Conservation (phyloP, 768 basidiomycete genomes). For the Dacryopinax primogenitus region DNA sequence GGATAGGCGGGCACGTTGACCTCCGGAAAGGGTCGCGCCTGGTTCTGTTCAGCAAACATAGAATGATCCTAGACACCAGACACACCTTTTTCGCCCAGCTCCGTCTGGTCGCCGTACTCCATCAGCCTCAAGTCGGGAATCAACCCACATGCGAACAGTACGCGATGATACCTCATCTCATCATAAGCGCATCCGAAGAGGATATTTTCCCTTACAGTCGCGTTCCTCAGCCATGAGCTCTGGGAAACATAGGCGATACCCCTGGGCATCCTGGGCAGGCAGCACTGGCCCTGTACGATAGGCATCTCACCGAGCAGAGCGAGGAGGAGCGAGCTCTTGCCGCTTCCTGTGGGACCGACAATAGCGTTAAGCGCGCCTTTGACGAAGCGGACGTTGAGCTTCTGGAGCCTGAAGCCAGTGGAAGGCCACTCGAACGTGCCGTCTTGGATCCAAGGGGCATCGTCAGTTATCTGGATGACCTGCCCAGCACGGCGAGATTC, state of each 20-base stretch:
- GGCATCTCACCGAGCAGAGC: conserved; percentile 53
- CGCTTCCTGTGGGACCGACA: conserved; percentile 54
- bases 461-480: not conserved
- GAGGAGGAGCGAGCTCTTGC: conserved; percentile 51
- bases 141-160: conserved; percentile 65
- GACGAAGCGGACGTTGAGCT: conserved; percentile 47
- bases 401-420: conserved; percentile 39
- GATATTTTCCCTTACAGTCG: conserved; percentile 71
- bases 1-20: conserved; percentile 59
- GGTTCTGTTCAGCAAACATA: not conserved
- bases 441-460: not conserved
- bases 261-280: conserved; percentile 8
- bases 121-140: conserved; percentile 56
- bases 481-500: not conserved
- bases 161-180: conserved; percentile 47
- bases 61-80: not conserved
- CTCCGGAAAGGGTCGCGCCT: conserved; percentile 52
- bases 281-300: conserved; percentile 14
- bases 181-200: conserved; percentile 55
- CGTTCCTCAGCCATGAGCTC: conserved; percentile 56
- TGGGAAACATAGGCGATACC: conserved; percentile 13
- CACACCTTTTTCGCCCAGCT: conserved; percentile 69
- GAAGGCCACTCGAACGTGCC: conserved; percentile 5
- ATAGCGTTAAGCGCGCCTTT: conserved; percentile 44
- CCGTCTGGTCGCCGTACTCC: conserved; percentile 52